Conservation (phyloP, 495 filamentous ascomycete genomes). For the Thozetella sp. region DNA sequence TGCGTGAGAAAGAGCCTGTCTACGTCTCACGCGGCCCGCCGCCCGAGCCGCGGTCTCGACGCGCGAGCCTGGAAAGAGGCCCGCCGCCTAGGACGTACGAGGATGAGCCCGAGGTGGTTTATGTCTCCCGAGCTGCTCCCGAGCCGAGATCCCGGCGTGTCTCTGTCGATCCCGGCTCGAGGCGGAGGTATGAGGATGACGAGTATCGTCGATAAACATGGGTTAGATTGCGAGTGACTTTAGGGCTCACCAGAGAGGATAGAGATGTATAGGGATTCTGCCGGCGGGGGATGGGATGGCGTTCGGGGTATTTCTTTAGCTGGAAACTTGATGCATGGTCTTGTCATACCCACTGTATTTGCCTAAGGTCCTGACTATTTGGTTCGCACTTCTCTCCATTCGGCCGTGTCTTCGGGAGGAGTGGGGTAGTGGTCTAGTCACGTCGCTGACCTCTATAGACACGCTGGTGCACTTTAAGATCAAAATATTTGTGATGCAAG, state of each 20-base stretch:
- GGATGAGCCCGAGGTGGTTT: conserved; percentile 3
- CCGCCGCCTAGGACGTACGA: conserved; percentile 4
- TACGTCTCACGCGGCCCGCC: neutral
- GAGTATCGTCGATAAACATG: neutral
- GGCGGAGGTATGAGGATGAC: conserved; percentile 5
- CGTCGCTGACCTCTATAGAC: no score
- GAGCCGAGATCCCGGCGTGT: conserved; percentile 4
- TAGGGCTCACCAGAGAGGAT: neutral
- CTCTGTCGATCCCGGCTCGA: conserved; percentile 4
- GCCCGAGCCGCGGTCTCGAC: neutral
- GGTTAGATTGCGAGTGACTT: neutral
- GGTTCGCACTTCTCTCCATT: no score
- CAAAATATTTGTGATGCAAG: no score
- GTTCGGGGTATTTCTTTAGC: neutral
- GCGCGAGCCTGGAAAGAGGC: neutral
- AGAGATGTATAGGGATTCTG: neutral
- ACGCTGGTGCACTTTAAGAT: no score
- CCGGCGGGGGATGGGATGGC: neutral
- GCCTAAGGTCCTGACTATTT: no score
- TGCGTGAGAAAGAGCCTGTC: neutral
- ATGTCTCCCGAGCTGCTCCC: conserved; percentile 7
- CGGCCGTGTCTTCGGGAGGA: no score
- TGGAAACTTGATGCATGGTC: no score
- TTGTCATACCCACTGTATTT: no score
- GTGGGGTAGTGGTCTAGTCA: no score